Evolutionary conservation across 2,329 filamentous ascomycete genomes (phyloP), one percentile per base, ranked within the genome.

Genomic region (Ophiostoma piceae): DNA sequence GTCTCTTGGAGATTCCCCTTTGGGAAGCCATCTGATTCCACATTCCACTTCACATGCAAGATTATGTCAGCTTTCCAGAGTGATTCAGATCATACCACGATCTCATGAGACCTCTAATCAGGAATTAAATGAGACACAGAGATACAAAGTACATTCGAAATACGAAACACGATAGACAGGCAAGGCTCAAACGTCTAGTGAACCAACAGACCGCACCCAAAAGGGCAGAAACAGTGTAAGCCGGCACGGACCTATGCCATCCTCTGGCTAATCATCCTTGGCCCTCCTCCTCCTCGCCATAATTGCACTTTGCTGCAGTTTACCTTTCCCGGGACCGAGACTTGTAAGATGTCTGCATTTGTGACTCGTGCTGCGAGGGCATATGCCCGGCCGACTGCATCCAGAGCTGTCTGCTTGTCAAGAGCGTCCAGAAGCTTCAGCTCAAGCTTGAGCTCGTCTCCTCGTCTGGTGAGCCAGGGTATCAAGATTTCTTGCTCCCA

Each of bases 371-470:
- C 57, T 32, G 57, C 26, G 26, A 32, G 26, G 26, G 26, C 57
- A 11, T 19, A 16, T 62, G 12, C 26, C 26, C 26, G 57, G 1
- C 57, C 57, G 12, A 26, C 26, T 32, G 26, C 22, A 14, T 32
- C 12, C 4, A 35, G 57, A 14, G 26, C 7, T 26, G 26, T 62
- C 14, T 32, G 11, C 26, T 19, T 62, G 57, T 5, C 57, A 62
- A 62, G 57, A n/a, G 51, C 51, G n/a, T 35, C 51, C n/a, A 54
- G 51, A 57, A 57, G 51, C 47, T 54, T 54, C 4, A 35, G 22
- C 32, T 64, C 60, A 26, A 57, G 51, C 51, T 57, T 26, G 14
- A 35, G 2, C 32, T 37, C 60, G n/a, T 64, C 11, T 29, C 14
- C 51, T 57, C 51, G n/a, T 26, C 51, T 37, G 60, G 57, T 26